These are phyloP conservation scores for Aquilaria agallochum DNA, from an alignment of 441 rosid genomes.

Conservation along the genomic window DNA sequence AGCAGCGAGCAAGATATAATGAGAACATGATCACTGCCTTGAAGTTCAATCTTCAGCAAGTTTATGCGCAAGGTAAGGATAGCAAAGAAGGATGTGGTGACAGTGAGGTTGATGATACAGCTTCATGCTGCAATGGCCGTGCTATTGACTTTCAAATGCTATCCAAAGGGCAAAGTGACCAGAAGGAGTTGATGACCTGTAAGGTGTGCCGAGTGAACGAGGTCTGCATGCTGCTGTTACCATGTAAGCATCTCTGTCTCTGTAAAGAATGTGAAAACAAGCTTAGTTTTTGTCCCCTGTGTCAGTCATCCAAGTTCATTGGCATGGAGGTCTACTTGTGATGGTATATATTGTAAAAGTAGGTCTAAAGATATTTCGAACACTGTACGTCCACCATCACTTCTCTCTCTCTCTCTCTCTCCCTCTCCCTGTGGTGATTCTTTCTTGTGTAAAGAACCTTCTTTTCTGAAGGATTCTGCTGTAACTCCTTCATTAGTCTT, in stretches of 20 bases:
- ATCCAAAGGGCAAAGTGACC: conserved; percentile 35
- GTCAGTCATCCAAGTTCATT: conserved; percentile 64
- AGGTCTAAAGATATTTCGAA: no score
- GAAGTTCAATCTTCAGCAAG: conserved; percentile 65
- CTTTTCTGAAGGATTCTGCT: conserved; percentile 1
- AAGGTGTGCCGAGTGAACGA: conserved; percentile 68
- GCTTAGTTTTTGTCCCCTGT: conserved; percentile 81
- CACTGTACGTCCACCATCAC: no score
- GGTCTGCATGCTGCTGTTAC: conserved; percentile 79
- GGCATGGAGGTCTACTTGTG: conserved; percentile 85
- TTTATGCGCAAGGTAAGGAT: conserved; percentile 60
- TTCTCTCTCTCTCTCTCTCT: no score
- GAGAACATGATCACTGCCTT: conserved; percentile 73
- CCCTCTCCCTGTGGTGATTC: no score
- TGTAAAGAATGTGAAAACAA: conserved; percentile 90
- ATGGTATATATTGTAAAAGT: conserved; percentile 16
- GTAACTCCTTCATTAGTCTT: background rate
- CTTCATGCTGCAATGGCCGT: conserved; percentile 78
- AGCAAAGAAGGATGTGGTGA: conserved; percentile 94
- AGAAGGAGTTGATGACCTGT: conserved; percentile 57
- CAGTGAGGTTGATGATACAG: conserved; percentile 88
- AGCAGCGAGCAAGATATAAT: conserved; percentile 61
- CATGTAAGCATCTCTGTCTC: conserved; percentile 93
- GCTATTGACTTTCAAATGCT: conserved; percentile 53
- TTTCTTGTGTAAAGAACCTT: background rate